A percentile compares a stretch with the other conserved stretches of the same genome.
Evolutionary conservation across 2,329 filamentous ascomycete genomes (phyloP).

Genomic region (Xylaria sp.): DNA sequence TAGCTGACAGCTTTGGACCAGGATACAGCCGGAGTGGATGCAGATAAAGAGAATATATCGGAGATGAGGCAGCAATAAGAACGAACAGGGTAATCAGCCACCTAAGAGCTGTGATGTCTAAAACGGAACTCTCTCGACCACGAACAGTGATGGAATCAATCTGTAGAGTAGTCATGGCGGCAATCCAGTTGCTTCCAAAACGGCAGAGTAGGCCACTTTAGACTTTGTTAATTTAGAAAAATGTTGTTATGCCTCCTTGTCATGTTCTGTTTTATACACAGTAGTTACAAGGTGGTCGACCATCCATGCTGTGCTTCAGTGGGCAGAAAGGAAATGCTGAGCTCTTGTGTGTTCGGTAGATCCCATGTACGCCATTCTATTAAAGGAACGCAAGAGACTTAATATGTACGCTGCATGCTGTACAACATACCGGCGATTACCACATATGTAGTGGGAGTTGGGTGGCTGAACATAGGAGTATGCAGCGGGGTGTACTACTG

Average conservation of each 20-base stretch:
- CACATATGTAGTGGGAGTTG: not conserved
- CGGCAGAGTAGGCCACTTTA: not conserved
- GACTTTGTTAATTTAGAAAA: not conserved
- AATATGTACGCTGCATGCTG: not conserved
- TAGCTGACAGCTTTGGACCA: constrained; percentile 37
- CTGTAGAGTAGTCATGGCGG: constrained; percentile 15
- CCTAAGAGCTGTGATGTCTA: constrained; percentile 8
- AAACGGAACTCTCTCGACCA: not conserved
- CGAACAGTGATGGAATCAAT: constrained; percentile 13
- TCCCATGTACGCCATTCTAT: not conserved
- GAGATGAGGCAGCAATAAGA: constrained; percentile 14
- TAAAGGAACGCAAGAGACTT: not conserved
- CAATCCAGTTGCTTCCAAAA: not conserved
- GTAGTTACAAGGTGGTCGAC: not conserved
- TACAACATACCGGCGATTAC: not conserved
- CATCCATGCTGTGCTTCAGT: not conserved
- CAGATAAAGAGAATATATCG: constrained; percentile 36
- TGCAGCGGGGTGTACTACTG: not conserved
- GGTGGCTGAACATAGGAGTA: not conserved
- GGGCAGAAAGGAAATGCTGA: constrained; percentile 11
- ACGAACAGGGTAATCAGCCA: not conserved
- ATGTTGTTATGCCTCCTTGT: not conserved
- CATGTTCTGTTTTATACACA: not conserved
- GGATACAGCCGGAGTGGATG: constrained; percentile 43
- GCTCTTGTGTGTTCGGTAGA: not conserved